Base-by-base conservation (phyloP, 176 grass and related monocot genomes). In the Eragrostis curvula region DNA sequence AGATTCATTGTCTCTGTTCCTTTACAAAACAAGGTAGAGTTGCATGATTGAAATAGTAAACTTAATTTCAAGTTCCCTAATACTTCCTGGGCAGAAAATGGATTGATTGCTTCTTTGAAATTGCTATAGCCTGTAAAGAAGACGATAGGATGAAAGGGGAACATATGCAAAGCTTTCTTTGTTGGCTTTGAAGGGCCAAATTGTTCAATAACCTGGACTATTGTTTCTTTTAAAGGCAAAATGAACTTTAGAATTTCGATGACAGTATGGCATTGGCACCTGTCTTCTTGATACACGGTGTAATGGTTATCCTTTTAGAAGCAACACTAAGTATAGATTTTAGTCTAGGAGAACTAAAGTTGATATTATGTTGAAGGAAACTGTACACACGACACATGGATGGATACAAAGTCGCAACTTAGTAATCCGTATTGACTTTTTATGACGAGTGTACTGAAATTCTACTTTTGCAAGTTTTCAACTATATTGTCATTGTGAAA, bases 361-460 rank as follows among this genome's bases (percentile, higher is more conserved):
- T 43, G 8, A 7, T 20, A 20, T 18, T 68, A 46, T 75, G 23
- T 39, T 76, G 49, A 58, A 57, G 18, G 7, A 32, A 53, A 20
- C 41, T 55, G 13, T 74, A 30, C 9, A 79, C 68, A 42, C 23
- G 45, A 79, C 68, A 42, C 23, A 52, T 60, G 50, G 20, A 21
- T 17, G 20, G 0, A 61, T 24, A 45, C 39, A 28, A 20, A 47
- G 0, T 47, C 66, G 41, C 48, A 55, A 49, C 46, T 6, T 3
- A 15, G 13, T 56, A 53, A 42, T 74, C 67, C 16, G 68, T 52
- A 17, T 24, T 27, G 17, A 45, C 0, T 70, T 45, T 48, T 65
- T 72, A 2, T 85, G 41, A n/a, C 55, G 58, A 74, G 8, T 85
- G 23, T 70, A 36, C 5, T 76, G 15, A 77, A 85, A 45, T 56